Conservation (phyloP, 164 flowering plant genomes). For the Echeveria elegans region DNA sequence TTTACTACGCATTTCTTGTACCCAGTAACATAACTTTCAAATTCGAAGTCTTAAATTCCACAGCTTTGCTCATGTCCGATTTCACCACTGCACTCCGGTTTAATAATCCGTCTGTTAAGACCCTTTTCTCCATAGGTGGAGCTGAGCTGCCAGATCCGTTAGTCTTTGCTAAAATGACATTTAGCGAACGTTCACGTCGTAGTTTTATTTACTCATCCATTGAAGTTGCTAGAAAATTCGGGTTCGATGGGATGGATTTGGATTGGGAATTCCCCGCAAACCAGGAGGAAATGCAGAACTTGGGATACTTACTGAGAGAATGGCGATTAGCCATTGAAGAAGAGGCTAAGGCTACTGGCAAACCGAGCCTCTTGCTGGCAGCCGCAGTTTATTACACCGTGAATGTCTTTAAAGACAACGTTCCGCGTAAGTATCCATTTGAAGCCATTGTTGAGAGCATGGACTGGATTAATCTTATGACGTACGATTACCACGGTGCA, state of each 20-base stretch:
- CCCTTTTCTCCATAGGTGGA: conserved; percentile 39
- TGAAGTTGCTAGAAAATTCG: conserved; percentile 19
- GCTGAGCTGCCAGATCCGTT: conserved; percentile 10
- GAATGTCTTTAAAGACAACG: conserved; percentile 10
- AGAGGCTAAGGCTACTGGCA: conserved; percentile 22
- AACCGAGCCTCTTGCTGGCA: conserved; percentile 32
- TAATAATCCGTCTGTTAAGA: conserved; percentile 26
- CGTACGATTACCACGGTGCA: conserved; percentile 41
- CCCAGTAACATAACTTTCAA: conserved; percentile 28
- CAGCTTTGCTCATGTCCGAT: conserved; percentile 13
- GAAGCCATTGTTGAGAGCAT: conserved; percentile 22
- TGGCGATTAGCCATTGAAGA: conserved; percentile 24
- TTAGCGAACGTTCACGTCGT: conserved; percentile 12
- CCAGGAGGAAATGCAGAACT: conserved; percentile 11
- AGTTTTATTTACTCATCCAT: conserved; percentile 28
- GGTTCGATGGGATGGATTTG: conserved; percentile 26
- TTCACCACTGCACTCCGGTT: conserved; percentile 34
- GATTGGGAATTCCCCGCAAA: background rate
- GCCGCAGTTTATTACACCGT: conserved; percentile 48
- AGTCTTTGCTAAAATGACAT: conserved; percentile 30
- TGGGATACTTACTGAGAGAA: conserved; percentile 18
- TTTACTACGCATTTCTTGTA: conserved; percentile 36
- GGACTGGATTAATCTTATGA: conserved; percentile 49
- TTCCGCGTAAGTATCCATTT: conserved; percentile 21
- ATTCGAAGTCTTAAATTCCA: conserved; percentile 15